A percentile compares a stretch with the other conserved stretches of the same genome.
Conservation (phyloP, 306 rosid species). For the Aeschynomene evenia region DNA sequence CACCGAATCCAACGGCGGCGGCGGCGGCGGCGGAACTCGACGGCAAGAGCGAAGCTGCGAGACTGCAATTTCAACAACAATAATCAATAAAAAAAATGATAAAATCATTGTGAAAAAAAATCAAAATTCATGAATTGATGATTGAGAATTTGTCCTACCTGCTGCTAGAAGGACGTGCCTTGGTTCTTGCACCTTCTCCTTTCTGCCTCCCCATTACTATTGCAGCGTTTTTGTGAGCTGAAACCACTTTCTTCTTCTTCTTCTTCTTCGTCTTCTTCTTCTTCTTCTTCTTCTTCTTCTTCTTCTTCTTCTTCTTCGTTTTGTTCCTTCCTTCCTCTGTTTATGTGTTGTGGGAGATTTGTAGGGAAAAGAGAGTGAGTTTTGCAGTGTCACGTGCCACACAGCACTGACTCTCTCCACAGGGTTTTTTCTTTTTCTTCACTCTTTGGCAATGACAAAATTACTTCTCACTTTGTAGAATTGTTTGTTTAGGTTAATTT, state of each 20-base stretch:
- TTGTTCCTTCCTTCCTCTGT: too few species aligned
- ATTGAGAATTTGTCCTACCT: too few species aligned
- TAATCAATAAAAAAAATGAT: background rate
- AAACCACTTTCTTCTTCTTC: background rate
- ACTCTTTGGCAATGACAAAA: too few species aligned
- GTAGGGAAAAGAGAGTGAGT: too few species aligned
- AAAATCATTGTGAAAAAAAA: background rate
- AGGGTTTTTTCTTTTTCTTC: too few species aligned
- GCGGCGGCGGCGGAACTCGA: slow-evolving; percentile 66
- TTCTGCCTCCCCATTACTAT: slow-evolving; percentile 74
- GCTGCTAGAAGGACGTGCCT: slow-evolving; percentile 91
- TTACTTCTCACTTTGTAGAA: too few species aligned
- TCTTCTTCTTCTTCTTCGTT: too few species aligned
- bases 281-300: too few species aligned
- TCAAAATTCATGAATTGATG: background rate
- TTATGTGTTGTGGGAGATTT: too few species aligned
- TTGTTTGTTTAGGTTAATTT: too few species aligned
- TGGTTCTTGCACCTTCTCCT: slow-evolving; percentile 81
- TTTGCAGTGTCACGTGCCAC: too few species aligned
- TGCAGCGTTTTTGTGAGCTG: background rate
- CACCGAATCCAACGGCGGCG: slow-evolving; percentile 77
- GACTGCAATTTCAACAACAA: slow-evolving; percentile 31
- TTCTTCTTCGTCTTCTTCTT: background rate
- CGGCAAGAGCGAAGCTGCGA: slow-evolving; percentile 84
- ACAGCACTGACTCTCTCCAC: too few species aligned